Conservation (phyloP, 495 filamentous ascomycete genomes). For the Bacidia gigantensis region DNA sequence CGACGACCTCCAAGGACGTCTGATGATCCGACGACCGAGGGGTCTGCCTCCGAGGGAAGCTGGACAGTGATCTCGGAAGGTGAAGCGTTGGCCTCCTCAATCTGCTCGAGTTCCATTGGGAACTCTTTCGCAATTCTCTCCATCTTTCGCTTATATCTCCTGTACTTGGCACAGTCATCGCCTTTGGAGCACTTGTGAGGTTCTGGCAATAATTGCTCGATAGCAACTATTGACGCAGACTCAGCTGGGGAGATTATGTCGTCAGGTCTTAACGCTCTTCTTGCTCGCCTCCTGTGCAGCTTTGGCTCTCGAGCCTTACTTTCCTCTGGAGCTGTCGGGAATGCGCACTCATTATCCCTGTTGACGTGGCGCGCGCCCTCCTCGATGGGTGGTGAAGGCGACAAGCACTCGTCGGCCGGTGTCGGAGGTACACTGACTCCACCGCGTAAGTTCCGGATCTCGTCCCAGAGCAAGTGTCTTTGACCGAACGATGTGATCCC, state of each 20-base stretch:
- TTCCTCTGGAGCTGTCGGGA: constrained; percentile 14
- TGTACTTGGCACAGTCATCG: constrained; percentile 71
- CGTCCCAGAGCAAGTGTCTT: constrained; percentile 70
- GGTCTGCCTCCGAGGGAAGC: constrained; percentile 30
- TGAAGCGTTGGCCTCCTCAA: constrained; percentile 14
- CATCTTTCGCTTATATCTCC: constrained; percentile 56
- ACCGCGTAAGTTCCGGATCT: constrained; percentile 58
- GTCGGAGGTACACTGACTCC: constrained; percentile 42
- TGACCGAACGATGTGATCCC: constrained; percentile 89
- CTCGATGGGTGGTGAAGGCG: constrained; percentile 3
- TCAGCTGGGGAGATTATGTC: constrained; percentile 61
- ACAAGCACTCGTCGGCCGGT: constrained; percentile 22
- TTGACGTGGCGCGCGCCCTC: constrained; percentile 3
- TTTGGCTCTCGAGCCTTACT: constrained; percentile 26
- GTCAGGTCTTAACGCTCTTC: constrained; percentile 36
- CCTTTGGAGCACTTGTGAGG: constrained; percentile 81
- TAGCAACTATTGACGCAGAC: constrained; percentile 81
- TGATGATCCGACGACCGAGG: constrained; percentile 80
- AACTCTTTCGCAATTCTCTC: constrained; percentile 54
- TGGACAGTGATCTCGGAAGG: constrained; percentile 14
- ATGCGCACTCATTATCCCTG: constrained; percentile 15
- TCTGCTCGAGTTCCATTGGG: constrained; percentile 39
- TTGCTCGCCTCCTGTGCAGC: constrained; percentile 22
- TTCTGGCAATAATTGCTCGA: constrained; percentile 77
- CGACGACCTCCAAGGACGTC: constrained; percentile 60